Evolutionary conservation across 2,329 filamentous ascomycete genomes (phyloP).

Genomic region (Balansia obtecta): DNA sequence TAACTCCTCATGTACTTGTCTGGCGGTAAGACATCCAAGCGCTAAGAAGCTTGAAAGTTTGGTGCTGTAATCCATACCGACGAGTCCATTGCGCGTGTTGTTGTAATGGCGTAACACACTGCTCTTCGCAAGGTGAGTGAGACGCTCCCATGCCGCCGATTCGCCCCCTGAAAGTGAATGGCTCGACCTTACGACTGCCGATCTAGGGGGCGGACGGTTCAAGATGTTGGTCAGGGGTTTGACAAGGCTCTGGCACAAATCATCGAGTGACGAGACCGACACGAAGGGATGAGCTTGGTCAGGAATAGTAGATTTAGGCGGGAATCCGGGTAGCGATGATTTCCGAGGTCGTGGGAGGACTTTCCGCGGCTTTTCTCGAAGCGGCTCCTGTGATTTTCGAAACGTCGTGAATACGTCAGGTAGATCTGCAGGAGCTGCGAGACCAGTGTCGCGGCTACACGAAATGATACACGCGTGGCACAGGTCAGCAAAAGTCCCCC

Average conservation of each 20-base stretch:
- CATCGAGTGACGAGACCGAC: conserved; percentile 43
- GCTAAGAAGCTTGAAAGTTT: conserved; percentile 65
- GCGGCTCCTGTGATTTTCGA: conserved; percentile 59
- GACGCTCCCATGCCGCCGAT: conserved; percentile 40
- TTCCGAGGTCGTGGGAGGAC: conserved; percentile 39
- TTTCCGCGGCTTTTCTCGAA: conserved; percentile 50
- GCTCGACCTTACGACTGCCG: conserved; percentile 40
- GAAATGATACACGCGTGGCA: not conserved
- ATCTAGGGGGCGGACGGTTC: conserved; percentile 36
- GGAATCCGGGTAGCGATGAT: conserved; percentile 42
- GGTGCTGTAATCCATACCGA: conserved; percentile 60
- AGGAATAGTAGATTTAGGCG: conserved; percentile 36
- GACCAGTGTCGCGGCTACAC: conserved; percentile 51
- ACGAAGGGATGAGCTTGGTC: conserved; percentile 49
- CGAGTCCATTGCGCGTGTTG: conserved; percentile 56
- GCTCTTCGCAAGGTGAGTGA: conserved; percentile 47
- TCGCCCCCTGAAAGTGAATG: conserved; percentile 62
- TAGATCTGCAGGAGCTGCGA: conserved; percentile 44
- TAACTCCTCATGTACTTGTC: conserved; percentile 59
- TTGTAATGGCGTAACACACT: conserved; percentile 55
- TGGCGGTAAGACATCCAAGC: conserved; percentile 58
- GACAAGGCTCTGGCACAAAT: conserved; percentile 40
- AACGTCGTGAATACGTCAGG: conserved; percentile 68
- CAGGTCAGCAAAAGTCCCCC: not conserved
- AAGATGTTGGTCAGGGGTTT: conserved; percentile 44